These are phyloP conservation scores for Gossypium ekmanianum DNA, from an alignment of 345 rosid species.

Conservation along the genomic window DNA sequence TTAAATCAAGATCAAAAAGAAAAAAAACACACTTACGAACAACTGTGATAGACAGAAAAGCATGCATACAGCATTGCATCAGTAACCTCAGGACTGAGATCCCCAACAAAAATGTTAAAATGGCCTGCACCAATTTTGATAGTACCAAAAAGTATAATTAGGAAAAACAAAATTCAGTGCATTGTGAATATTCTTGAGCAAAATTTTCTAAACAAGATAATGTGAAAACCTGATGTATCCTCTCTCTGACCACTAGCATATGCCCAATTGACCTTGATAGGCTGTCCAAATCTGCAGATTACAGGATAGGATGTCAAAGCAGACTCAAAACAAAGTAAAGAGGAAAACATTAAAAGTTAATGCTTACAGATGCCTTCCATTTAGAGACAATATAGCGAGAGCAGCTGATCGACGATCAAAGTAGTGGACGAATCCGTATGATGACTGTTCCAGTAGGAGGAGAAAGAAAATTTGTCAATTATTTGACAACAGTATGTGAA, in stretches of 20 bases:
- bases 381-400: slow-evolving; percentile 76
- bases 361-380: slow-evolving; percentile 92
- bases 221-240: slow-evolving; percentile 80
- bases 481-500: neutral
- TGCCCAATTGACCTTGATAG: slow-evolving; percentile 99
- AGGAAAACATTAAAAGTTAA: slow-evolving; percentile 1
- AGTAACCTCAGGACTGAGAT: slow-evolving; percentile 96
- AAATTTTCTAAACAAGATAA: slow-evolving; percentile 11
- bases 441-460: slow-evolving; percentile 49
- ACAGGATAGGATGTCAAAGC: slow-evolving; percentile 11
- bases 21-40: slow-evolving; percentile 68
- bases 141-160: slow-evolving; percentile 15
- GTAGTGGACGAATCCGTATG: slow-evolving; percentile 95
- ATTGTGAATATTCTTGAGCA: neutral
- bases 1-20: neutral
- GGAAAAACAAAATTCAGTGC: slow-evolving; percentile 6
- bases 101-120: slow-evolving; percentile 94
- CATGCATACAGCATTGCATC: slow-evolving; percentile 88
- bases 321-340: neutral
- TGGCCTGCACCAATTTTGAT: slow-evolving; percentile 53
- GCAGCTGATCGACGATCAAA: slow-evolving; percentile 87
- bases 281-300: slow-evolving; percentile 87
- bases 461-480: slow-evolving; percentile 18
- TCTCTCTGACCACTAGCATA: slow-evolving; percentile 97
- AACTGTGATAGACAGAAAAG: slow-evolving; percentile 83